phyloP scores from a whole-genome alignment of 345 rosid genomes.

The Heritiera littoralis region DNA sequence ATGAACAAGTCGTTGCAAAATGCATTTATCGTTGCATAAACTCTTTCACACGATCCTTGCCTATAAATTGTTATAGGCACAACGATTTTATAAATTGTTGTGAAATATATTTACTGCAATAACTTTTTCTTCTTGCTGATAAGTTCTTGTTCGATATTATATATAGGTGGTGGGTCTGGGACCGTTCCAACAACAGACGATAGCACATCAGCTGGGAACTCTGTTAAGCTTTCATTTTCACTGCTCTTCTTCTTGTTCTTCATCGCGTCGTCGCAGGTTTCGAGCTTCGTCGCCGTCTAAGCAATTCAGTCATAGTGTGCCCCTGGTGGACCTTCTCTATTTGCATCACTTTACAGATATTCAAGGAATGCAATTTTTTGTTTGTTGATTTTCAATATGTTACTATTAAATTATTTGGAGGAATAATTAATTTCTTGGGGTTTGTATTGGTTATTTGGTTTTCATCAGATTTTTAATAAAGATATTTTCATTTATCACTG shows the following conservation, averaged over 20 bases:
- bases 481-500: background rate
- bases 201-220: conserved; percentile 11
- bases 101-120: too few species aligned
- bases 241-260: background rate
- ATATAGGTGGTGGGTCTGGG: conserved; percentile 2
- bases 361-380: too few species aligned
- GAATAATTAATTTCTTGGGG: background rate
- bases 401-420: background rate
- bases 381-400: too few species aligned
- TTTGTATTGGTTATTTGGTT: background rate
- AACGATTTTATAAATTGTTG: too few species aligned
- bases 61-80: too few species aligned
- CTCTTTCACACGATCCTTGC: too few species aligned
- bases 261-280: too few species aligned
- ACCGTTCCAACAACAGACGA: conserved; percentile 13
- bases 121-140: too few species aligned
- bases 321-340: background rate
- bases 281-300: background rate
- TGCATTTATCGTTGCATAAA: too few species aligned
- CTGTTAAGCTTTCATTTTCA: background rate
- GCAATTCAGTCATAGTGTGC: background rate
- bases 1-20: too few species aligned
- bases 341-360: too few species aligned
- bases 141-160: too few species aligned
- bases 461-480: background rate